A percentile compares a stretch with the other conserved stretches of the same genome.
Conservation (phyloP, 2,329 filamentous ascomycete species). For the Pseudocercospora fijiensis region DNA sequence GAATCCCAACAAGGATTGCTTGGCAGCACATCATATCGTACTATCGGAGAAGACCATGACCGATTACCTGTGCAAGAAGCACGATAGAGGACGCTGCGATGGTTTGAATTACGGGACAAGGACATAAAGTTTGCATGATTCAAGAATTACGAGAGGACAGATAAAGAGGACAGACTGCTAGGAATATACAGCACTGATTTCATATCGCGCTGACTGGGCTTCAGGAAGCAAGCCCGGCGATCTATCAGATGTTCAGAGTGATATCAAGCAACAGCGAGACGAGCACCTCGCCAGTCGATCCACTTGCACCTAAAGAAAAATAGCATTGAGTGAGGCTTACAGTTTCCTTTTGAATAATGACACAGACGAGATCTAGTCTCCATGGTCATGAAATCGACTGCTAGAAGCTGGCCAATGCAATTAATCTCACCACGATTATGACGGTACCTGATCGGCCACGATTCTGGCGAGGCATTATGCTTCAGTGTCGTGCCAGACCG, state of each 20-base stretch:
- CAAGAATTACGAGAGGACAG: background rate
- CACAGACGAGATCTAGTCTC: too few relatives aligned
- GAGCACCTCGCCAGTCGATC: too few relatives aligned
- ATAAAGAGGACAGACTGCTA: background rate
- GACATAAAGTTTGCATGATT: background rate
- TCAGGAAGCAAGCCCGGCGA: background rate
- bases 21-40: conserved; percentile 18
- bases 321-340: too few relatives aligned
- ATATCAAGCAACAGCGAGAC: too few relatives aligned
- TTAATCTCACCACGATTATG: too few relatives aligned
- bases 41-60: conserved; percentile 24
- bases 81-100: background rate
- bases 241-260: background rate
- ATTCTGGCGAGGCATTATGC: too few relatives aligned
- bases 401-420: too few relatives aligned
- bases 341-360: too few relatives aligned
- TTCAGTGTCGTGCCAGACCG: too few relatives aligned
- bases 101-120: background rate
- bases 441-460: too few relatives aligned
- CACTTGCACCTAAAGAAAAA: too few relatives aligned
- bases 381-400: too few relatives aligned
- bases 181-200: background rate
- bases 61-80: conserved; percentile 3
- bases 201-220: background rate
- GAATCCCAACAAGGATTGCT: conserved; percentile 30